These are phyloP conservation scores for Triticum urartu DNA, from an alignment of 176 grass and related monocot species.

Conservation along the genomic window DNA sequence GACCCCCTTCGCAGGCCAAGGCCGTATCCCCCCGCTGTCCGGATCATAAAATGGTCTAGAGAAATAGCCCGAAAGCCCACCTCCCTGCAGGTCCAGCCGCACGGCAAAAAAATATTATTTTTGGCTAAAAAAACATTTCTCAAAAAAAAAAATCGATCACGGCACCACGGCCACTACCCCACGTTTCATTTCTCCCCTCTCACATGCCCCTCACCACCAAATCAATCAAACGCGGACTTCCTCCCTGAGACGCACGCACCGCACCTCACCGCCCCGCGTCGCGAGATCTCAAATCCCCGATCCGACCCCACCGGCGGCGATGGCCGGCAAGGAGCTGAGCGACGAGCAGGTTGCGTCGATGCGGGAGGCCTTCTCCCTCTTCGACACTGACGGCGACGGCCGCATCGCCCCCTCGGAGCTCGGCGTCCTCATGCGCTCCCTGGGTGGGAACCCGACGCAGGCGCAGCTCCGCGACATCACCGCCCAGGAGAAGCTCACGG, in stretches of 20 bases:
- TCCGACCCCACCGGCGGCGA: slow-evolving; percentile 17
- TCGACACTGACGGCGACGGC: slow-evolving; percentile 94
- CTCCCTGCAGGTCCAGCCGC: not conserved
- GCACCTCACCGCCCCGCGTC: not conserved
- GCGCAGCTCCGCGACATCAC: slow-evolving; percentile 85
- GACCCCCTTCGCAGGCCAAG: no score
- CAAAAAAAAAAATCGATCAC: no score
- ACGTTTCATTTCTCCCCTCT: slow-evolving; percentile 16
- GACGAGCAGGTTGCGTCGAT: slow-evolving; percentile 91
- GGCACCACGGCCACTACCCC: slow-evolving; percentile 7
- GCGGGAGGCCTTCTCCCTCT: slow-evolving; percentile 93
- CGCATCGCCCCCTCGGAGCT: slow-evolving; percentile 84
- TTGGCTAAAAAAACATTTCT: no score
- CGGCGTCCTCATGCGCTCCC: slow-evolving; percentile 91
- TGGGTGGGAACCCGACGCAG: slow-evolving; percentile 92
- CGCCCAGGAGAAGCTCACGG: slow-evolving; percentile 65
- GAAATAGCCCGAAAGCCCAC: not conserved
- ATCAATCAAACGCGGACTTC: slow-evolving; percentile 7
- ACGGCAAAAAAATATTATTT: not conserved
- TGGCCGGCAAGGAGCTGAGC: slow-evolving; percentile 82
- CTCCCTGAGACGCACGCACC: not conserved
- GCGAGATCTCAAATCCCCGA: slow-evolving; percentile 33
- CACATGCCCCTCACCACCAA: not conserved
- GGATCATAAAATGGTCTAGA: not conserved
- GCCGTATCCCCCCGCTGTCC: no score